These are phyloP conservation scores for Talaromyces piceae DNA, from an alignment of 2,329 filamentous ascomycete genomes.

Conservation along the genomic window DNA sequence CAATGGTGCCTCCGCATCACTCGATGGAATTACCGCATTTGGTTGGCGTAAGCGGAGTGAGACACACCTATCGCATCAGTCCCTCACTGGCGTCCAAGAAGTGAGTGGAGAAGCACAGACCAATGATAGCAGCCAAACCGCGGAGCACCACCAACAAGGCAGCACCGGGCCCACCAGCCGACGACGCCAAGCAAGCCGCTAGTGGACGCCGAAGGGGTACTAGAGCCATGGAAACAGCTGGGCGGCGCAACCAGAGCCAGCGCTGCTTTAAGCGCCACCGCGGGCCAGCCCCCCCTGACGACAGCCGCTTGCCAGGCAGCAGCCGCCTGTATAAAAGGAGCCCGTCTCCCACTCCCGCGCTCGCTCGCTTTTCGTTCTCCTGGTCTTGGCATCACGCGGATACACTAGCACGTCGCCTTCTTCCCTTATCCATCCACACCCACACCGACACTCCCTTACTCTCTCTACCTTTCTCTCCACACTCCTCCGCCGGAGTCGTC, in stretches of 20 bases:
- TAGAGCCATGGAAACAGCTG: conserved; percentile 19
- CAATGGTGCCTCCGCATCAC: background rate
- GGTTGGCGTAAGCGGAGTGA: conserved; percentile 1
- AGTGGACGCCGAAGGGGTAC: conserved; percentile 24
- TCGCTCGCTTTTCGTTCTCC: conserved; percentile 24
- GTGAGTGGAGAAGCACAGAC: background rate
- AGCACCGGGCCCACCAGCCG: background rate
- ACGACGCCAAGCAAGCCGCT: conserved; percentile 11
- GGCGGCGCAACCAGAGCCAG: background rate
- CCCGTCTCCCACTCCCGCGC: conserved; percentile 29
- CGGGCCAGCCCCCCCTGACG: conserved; percentile 32
- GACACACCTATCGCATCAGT: background rate
- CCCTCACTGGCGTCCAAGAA: background rate
- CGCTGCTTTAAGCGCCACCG: conserved; percentile 33
- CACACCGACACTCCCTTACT: conserved; percentile 14
- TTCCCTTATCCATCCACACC: conserved; percentile 17
- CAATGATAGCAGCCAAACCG: background rate
- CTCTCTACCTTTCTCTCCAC: conserved; percentile 16
- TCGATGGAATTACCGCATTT: background rate
- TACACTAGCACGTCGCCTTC: conserved; percentile 24
- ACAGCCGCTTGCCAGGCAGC: conserved; percentile 17
- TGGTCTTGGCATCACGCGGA: conserved; percentile 36
- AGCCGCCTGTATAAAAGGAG: conserved; percentile 35
- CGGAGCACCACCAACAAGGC: background rate
- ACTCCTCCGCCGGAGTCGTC: conserved; percentile 3